These are phyloP conservation scores for Globisporangium apiculatum DNA, from an alignment of 352 stramenopile species.

Conservation along the genomic window DNA sequence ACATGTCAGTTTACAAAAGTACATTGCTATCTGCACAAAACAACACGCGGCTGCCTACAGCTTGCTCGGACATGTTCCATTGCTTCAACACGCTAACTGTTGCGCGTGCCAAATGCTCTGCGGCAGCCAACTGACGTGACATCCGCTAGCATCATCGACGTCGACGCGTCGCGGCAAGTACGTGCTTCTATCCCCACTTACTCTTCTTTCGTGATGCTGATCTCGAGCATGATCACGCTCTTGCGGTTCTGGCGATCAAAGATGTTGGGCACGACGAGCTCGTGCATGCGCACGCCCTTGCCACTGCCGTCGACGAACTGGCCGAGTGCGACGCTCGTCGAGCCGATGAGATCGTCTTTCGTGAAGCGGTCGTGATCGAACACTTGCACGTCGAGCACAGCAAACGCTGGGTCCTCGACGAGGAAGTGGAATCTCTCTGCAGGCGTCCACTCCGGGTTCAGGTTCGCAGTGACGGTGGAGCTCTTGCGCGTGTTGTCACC, in stretches of 20 bases:
- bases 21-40: no score
- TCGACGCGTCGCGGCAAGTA: no score
- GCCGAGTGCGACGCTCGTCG: conserved; percentile 40
- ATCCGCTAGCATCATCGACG: no score
- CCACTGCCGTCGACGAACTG: conserved; percentile 33
- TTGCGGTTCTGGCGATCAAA: conserved; percentile 66
- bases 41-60: no score
- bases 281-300: conserved; percentile 51
- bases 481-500: conserved; percentile 60
- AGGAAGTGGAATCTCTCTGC: conserved; percentile 64
- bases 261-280: conserved; percentile 36
- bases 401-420: conserved; percentile 39
- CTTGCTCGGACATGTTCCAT: no score
- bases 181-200: conserved; percentile 9
- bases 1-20: no score
- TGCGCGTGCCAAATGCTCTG: no score
- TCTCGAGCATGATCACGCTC: conserved; percentile 65
- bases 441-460: conserved; percentile 67
- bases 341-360: conserved; percentile 75
- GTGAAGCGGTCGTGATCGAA: conserved; percentile 73
- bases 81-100: no score
- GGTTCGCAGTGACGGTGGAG: conserved; percentile 40
- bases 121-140: no score
- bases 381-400: conserved; percentile 55
- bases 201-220: conserved; percentile 52